Evolutionary conservation across 257 asterid genomes (phyloP), one percentile per base, ranked within the genome.

Genomic region (Lycium ferocissimum): DNA sequence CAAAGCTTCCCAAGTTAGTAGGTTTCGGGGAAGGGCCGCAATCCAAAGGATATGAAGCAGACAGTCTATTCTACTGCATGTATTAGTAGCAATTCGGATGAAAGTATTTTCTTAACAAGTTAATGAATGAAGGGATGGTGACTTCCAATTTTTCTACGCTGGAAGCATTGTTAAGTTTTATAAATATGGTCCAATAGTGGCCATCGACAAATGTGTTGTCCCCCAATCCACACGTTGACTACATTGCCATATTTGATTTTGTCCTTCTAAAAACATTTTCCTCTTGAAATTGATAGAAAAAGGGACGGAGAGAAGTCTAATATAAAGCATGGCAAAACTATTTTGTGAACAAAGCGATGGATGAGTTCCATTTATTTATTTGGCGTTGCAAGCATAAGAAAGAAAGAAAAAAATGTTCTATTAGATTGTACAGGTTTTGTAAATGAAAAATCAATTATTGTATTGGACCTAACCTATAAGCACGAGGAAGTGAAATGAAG

Each of bases 401-500:
- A 4, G 79, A 40, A 40, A 8, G 61, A 49, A 22, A 51, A 51
- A 51, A 33, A 51, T 51, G 47, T 76, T 26, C 13, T 8, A 12
- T 76, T 43, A 13, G 63, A 53, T 49, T 76, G 14, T 53, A 51
- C 0, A 40, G 45, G 3, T 40, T 40, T 40, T 40, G 20, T 76
- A 51, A 61, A 76, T 26, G 43, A 4, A 2, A 3, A 51, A 51
- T 26, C 82, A 76, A 33, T 51, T 47, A 13, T 8, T 76, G 63
- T 33, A 22, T 26, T 51, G 17, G 82, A 26, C 63, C 82, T 12
- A 13, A 14, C 63, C 47, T 76, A 49, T 51, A 22, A 51, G 63
- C 47, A 51, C 4, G 22, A 76, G 63, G 82, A 76, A 13, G 82
- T 51, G 82, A 51, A 51, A 76, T 76, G 47, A 76, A 26, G 47